phyloP scores from a whole-genome alignment of 208 protist species.

The Leishmania lainsoni region DNA sequence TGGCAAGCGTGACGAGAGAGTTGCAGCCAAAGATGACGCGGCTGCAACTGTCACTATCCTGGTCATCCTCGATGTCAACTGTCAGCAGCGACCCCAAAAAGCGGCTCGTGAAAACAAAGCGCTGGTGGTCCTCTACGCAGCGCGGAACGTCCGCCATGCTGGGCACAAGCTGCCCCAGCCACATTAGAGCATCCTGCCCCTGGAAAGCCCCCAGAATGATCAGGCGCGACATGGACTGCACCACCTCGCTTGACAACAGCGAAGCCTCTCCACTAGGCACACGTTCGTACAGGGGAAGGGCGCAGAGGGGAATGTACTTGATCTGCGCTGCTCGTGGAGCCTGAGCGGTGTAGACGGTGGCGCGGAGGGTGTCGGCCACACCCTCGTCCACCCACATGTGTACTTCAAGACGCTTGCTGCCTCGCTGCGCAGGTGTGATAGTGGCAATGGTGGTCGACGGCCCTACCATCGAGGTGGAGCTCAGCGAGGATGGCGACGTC shows the following conservation, averaged over 20 bases:
- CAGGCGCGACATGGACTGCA: slow-evolving; percentile 48
- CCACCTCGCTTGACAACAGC: slow-evolving; percentile 27
- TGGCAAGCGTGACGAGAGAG: slow-evolving; percentile 54
- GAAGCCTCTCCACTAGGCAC: slow-evolving; percentile 36
- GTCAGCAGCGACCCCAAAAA: slow-evolving; percentile 54
- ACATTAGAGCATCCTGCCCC: slow-evolving; percentile 51
- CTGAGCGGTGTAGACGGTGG: slow-evolving; percentile 49
- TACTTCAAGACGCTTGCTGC: slow-evolving; percentile 45
- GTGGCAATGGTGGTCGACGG: slow-evolving; percentile 23
- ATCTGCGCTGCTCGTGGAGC: slow-evolving; percentile 77
- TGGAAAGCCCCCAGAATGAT: slow-evolving; percentile 55
- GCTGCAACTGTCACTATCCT: slow-evolving; percentile 21
- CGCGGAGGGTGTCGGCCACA: slow-evolving; percentile 40
- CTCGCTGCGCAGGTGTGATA: slow-evolving; percentile 27
- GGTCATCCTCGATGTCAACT: slow-evolving; percentile 36
- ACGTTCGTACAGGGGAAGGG: slow-evolving; percentile 72
- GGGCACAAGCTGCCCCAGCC: slow-evolving; percentile 67
- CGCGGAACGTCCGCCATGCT: slow-evolving; percentile 56
- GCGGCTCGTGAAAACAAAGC: slow-evolving; percentile 55
- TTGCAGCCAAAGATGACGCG: slow-evolving; percentile 47
- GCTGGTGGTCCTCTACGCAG: slow-evolving; percentile 22
- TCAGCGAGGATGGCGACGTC: slow-evolving; percentile 4
- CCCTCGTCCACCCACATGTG: slow-evolving; percentile 67
- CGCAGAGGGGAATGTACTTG: slow-evolving; percentile 53
- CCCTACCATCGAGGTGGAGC: background rate